Percentiles rank a stretch among this genome's conserved stretches.
These are phyloP conservation scores for Hibiscus syriacus DNA, from an alignment of 345 rosid genomes.

Conservation along the genomic window DNA sequence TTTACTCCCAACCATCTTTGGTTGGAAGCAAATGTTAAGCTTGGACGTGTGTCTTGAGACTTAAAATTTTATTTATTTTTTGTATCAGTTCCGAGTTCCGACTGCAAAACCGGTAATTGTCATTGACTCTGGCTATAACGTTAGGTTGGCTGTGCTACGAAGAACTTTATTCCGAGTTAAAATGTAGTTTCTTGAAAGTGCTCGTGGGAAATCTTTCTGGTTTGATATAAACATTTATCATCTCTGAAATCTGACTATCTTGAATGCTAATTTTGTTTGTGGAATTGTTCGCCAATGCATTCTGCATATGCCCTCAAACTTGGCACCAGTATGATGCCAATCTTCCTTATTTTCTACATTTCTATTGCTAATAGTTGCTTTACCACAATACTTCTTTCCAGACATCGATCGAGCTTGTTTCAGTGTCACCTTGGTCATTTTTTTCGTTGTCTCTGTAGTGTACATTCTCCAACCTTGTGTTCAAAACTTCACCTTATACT, in stretches of 20 bases:
- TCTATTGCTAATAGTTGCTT: background rate
- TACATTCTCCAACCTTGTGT: background rate
- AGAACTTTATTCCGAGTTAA: background rate
- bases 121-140: background rate
- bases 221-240: too few relatives aligned
- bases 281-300: background rate
- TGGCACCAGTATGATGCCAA: background rate
- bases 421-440: background rate
- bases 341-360: background rate
- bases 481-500: background rate
- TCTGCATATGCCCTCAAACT: background rate
- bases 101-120: too few relatives aligned
- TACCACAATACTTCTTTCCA: background rate
- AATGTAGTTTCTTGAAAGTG: too few relatives aligned
- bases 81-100: too few relatives aligned
- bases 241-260: too few relatives aligned
- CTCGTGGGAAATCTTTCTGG: too few relatives aligned
- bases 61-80: background rate
- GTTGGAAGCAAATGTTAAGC: constrained; percentile 2
- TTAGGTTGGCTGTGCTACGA: background rate
- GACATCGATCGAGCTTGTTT: background rate
- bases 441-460: background rate
- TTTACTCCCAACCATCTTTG: background rate
- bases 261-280: background rate
- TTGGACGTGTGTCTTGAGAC: background rate